Evolutionary conservation across 1,139 yeast genomes (phyloP).

Genomic region (Geotrichum histeridarum): DNA sequence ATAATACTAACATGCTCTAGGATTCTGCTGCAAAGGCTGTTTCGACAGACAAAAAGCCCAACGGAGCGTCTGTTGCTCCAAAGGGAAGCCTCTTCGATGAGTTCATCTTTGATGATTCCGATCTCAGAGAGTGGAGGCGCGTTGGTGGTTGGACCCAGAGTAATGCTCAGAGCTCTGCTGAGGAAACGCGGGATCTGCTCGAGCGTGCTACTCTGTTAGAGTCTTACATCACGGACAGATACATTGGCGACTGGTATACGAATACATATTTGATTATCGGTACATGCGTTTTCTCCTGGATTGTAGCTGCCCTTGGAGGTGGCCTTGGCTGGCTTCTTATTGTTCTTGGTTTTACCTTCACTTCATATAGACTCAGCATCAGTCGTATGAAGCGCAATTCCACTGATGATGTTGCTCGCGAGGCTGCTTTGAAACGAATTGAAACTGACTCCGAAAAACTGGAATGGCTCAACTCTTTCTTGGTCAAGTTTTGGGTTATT

Average conservation of each 20-base stretch:
- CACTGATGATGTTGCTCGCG: slow-evolving; percentile 80
- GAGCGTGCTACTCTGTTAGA: slow-evolving; percentile 67
- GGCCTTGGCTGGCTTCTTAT: slow-evolving; percentile 77
- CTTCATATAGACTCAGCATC: slow-evolving; percentile 77
- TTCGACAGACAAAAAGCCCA: slow-evolving; percentile 4
- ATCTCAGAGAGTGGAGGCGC: slow-evolving; percentile 81
- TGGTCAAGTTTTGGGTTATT: slow-evolving; percentile 86
- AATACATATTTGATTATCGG: slow-evolving; percentile 64
- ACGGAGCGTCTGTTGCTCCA: not conserved
- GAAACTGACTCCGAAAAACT: slow-evolving; percentile 87
- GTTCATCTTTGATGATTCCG: not conserved
- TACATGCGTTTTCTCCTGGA: slow-evolving; percentile 69
- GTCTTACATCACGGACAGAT: slow-evolving; percentile 60
- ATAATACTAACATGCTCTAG: not conserved
- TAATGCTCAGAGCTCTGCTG: slow-evolving; percentile 51
- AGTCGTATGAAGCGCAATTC: slow-evolving; percentile 68
- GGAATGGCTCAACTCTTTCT: slow-evolving; percentile 88
- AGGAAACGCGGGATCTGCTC: slow-evolving; percentile 64
- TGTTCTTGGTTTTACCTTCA: slow-evolving; percentile 53
- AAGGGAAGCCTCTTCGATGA: not conserved
- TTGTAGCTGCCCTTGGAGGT: slow-evolving; percentile 71
- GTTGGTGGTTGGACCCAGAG: slow-evolving; percentile 79
- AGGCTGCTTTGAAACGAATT: slow-evolving; percentile 68
- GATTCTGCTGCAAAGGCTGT: not conserved
- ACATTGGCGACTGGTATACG: slow-evolving; percentile 95